Conservation (phyloP, 2,329 filamentous ascomycete species). For the Trichoderma gracile region DNA sequence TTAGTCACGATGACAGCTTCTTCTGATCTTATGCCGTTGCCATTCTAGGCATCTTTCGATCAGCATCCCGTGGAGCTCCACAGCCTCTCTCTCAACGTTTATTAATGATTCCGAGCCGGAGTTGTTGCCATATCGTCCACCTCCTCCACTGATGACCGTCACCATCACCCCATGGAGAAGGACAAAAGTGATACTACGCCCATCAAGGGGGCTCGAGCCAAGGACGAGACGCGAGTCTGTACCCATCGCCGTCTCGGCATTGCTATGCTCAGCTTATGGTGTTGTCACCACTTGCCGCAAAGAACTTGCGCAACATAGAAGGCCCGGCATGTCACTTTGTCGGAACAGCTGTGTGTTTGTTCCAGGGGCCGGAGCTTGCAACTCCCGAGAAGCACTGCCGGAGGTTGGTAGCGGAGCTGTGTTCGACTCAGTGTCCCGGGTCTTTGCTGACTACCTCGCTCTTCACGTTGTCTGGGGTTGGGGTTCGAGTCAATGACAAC, state of each 20-base stretch:
- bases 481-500: too few species aligned
- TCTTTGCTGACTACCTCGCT: background rate
- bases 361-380: background rate
- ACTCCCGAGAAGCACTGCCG: conserved; percentile 2
- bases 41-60: background rate
- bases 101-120: background rate
- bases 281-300: background rate
- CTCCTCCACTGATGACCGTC: background rate
- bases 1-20: background rate
- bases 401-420: background rate
- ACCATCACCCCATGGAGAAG: background rate
- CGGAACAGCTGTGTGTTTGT: background rate
- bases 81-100: background rate
- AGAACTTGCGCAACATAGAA: background rate
- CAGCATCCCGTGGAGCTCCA: background rate
- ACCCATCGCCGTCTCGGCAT: background rate
- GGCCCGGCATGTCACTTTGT: conserved; percentile 1
- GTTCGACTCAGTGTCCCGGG: too few species aligned
- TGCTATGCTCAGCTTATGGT: conserved; percentile 20
- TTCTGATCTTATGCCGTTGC: background rate
- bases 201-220: background rate
- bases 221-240: background rate
- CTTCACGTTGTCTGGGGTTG: background rate
- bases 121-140: background rate
- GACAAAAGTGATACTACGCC: background rate